Evolutionary conservation across 2,329 filamentous ascomycete species (phyloP).

Genomic region (Aspergillus sp.): DNA sequence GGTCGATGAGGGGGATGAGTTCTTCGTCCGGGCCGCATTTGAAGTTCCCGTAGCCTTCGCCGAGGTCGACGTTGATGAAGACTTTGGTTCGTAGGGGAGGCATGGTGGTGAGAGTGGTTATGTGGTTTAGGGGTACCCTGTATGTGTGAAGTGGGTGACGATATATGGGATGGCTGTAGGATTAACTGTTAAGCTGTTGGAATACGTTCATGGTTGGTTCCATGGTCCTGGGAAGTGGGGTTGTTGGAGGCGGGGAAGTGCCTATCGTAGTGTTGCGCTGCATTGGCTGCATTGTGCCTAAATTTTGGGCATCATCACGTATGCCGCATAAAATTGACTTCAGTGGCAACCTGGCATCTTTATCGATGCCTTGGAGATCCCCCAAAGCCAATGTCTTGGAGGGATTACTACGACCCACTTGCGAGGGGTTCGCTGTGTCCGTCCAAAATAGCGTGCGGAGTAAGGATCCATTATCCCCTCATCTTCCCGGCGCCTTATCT

Average conservation of each 20-base stretch:
- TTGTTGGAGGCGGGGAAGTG: background rate
- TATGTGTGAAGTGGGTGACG: background rate
- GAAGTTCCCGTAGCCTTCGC: conserved; percentile 47
- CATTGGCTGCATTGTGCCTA: background rate
- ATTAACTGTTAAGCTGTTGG: background rate
- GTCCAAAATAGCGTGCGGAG: background rate
- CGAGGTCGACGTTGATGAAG: conserved; percentile 16
- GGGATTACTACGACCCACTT: background rate
- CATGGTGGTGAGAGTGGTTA: background rate
- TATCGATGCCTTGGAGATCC: background rate
- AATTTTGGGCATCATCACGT: background rate
- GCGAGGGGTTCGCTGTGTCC: background rate
- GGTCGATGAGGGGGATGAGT: conserved; percentile 62
- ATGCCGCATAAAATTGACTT: too few relatives aligned
- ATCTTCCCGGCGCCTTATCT: background rate
- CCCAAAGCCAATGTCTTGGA: background rate
- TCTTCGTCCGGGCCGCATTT: conserved; percentile 60
- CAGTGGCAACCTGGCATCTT: too few relatives aligned
- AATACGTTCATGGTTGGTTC: background rate
- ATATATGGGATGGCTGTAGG: background rate
- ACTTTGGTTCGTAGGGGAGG: conserved; percentile 12
- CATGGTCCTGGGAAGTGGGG: background rate
- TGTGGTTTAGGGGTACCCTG: background rate
- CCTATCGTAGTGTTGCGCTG: background rate
- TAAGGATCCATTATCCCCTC: background rate